phyloP scores from a whole-genome alignment of 208 protist species.

The Trypanosoma brucei region DNA sequence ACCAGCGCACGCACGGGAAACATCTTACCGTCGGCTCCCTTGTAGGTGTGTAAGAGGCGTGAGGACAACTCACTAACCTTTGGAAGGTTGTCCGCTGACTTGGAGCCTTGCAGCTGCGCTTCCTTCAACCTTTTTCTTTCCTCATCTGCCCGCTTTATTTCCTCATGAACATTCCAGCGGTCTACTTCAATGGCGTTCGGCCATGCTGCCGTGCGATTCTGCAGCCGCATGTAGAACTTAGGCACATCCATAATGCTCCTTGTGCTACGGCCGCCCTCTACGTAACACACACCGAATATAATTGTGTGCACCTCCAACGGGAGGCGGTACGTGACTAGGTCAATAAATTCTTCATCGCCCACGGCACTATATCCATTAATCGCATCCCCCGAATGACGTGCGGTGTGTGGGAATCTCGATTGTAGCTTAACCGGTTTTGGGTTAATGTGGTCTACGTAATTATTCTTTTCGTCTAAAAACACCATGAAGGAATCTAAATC shows the following conservation, averaged over 20 bases:
- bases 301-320: constrained; percentile 51
- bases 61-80: too few relatives aligned
- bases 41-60: constrained; percentile 5
- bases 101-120: neutral
- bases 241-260: constrained; percentile 61
- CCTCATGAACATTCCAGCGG: constrained; percentile 54
- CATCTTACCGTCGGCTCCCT: constrained; percentile 19
- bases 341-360: constrained; percentile 77
- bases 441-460: constrained; percentile 73
- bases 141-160: constrained; percentile 6
- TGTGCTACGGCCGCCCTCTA: constrained; percentile 28
- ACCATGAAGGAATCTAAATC: constrained; percentile 81
- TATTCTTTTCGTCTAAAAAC: constrained; percentile 58
- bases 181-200: constrained; percentile 67
- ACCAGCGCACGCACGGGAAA: constrained; percentile 50
- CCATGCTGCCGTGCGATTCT: constrained; percentile 65
- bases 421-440: constrained; percentile 50
- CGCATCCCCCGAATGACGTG: constrained; percentile 65
- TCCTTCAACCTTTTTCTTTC: constrained; percentile 2
- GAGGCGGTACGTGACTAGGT: constrained; percentile 56
- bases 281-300: constrained; percentile 50
- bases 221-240: constrained; percentile 60
- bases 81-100: neutral
- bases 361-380: constrained; percentile 33
- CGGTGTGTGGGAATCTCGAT: constrained; percentile 34